A percentile compares a stretch with the other conserved stretches of the same genome.
These are phyloP conservation scores for Yamadazyma trypodendri DNA, from an alignment of 1,139 yeast genomes.

Conservation along the genomic window DNA sequence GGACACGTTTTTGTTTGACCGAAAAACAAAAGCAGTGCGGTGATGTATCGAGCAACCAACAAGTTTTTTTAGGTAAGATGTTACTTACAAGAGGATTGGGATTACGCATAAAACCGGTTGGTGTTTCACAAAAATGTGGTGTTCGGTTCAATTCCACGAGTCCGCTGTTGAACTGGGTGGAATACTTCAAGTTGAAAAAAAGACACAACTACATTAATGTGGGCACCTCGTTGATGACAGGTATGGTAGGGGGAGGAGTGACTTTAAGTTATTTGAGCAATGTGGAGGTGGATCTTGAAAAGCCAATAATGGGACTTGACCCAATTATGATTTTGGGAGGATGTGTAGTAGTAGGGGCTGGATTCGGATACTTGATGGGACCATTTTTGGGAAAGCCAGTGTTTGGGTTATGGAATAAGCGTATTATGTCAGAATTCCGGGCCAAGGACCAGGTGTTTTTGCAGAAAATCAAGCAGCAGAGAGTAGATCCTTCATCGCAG, in stretches of 20 bases:
- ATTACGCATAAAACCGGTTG: too few species aligned
- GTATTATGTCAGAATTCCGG: constrained; percentile 45
- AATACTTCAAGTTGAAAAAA: constrained; percentile 73
- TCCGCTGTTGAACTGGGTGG: constrained; percentile 60
- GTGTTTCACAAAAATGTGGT: not conserved
- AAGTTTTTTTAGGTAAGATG: not conserved
- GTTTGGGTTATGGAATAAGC: constrained; percentile 57
- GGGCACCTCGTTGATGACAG: constrained; percentile 65
- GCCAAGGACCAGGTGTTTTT: constrained; percentile 72
- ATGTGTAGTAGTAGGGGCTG: constrained; percentile 66
- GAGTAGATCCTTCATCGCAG: constrained; percentile 94
- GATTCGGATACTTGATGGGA: constrained; percentile 78
- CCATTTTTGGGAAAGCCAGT: constrained; percentile 75
- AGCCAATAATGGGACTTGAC: constrained; percentile 81
- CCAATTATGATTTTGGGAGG: constrained; percentile 76
- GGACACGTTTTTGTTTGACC: constrained; percentile 1
- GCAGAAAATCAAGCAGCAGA: constrained; percentile 66
- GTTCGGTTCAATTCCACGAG: constrained; percentile 7
- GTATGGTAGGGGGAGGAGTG: constrained; percentile 61
- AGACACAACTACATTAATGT: constrained; percentile 70
- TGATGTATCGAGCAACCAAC: not conserved
- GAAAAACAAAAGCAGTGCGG: not conserved
- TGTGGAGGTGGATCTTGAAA: constrained; percentile 80
- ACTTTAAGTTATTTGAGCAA: constrained; percentile 81
- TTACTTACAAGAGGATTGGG: constrained; percentile 1